A percentile compares a stretch with the other conserved stretches of the same genome.
phyloP scores from a whole-genome alignment of 371 early-diverging fungal genomes.

The Syncephalastrum sp. region DNA sequence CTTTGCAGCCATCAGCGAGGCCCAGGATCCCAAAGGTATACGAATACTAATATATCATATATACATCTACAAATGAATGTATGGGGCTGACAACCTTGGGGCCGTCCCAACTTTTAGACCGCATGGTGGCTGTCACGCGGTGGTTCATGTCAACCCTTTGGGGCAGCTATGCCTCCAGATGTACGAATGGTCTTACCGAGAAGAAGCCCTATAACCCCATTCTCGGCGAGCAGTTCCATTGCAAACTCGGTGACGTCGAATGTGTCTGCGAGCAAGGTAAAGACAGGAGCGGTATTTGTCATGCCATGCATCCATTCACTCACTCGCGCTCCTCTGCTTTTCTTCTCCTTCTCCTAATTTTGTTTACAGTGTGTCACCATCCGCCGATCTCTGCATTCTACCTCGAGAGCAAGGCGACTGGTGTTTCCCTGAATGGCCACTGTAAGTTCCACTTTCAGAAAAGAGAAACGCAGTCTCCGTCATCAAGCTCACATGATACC shows the following conservation, averaged over 20 bases:
- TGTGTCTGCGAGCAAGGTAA: constrained; percentile 64
- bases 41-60: neutral
- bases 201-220: constrained; percentile 87
- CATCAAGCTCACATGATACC: neutral
- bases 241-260: constrained; percentile 35
- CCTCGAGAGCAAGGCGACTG: constrained; percentile 64
- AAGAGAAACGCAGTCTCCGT: neutral
- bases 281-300: neutral
- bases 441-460: constrained; percentile 35
- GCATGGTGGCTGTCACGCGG: constrained; percentile 65
- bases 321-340: neutral
- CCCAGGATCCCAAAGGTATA: constrained; percentile 52
- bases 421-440: constrained; percentile 65
- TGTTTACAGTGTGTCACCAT: constrained; percentile 83
- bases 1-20: constrained; percentile 45
- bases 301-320: neutral
- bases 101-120: constrained; percentile 31
- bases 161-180: constrained; percentile 59
- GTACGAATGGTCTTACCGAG: constrained; percentile 44
- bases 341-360: no score
- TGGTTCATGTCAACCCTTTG: constrained; percentile 79
- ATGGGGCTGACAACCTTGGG: neutral
- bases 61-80: no score
- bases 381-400: constrained; percentile 87
- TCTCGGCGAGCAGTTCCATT: constrained; percentile 86